These are phyloP conservation scores for Persicaria maculosa DNA, from an alignment of 148 eudicot species.

Conservation along the genomic window DNA sequence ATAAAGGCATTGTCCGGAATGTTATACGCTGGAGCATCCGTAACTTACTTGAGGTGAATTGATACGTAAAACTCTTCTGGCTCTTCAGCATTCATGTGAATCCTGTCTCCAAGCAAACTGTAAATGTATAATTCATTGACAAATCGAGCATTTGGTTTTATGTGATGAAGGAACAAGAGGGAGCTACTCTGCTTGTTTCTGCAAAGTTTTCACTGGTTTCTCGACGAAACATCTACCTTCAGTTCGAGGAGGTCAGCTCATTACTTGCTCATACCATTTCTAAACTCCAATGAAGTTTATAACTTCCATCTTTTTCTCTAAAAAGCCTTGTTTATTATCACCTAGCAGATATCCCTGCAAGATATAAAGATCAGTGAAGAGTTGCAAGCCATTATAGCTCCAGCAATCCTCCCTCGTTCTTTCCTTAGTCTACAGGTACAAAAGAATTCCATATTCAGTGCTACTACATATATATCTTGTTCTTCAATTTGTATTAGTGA, in stretches of 20 bases:
- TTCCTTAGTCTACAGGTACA: slow-evolving; percentile 69
- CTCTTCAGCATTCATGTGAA: background rate
- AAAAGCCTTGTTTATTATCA: background rate
- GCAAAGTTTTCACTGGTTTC: slow-evolving; percentile 84
- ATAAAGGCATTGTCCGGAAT: slow-evolving; percentile 64
- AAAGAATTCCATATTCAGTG: background rate
- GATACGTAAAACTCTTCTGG: background rate
- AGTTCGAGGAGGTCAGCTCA: slow-evolving; percentile 70
- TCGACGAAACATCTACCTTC: slow-evolving; percentile 61
- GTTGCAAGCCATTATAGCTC: slow-evolving; percentile 73
- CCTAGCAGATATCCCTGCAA: slow-evolving; percentile 59
- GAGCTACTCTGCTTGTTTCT: slow-evolving; percentile 83
- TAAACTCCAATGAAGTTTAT: too few relatives aligned
- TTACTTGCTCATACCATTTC: background rate
- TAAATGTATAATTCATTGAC: background rate
- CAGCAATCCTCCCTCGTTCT: slow-evolving; percentile 81
- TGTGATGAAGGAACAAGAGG: slow-evolving; percentile 69
- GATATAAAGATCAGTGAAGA: slow-evolving; percentile 73
- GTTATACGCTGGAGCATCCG: slow-evolving; percentile 82
- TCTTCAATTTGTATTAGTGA: background rate
- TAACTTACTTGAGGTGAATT: slow-evolving; percentile 57
- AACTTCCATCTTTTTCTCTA: background rate
- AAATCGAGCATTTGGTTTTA: background rate
- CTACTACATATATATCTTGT: background rate
- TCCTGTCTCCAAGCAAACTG: background rate